Evolutionary conservation across 2,329 filamentous ascomycete genomes (phyloP).

Genomic region (Daldinia sp.): DNA sequence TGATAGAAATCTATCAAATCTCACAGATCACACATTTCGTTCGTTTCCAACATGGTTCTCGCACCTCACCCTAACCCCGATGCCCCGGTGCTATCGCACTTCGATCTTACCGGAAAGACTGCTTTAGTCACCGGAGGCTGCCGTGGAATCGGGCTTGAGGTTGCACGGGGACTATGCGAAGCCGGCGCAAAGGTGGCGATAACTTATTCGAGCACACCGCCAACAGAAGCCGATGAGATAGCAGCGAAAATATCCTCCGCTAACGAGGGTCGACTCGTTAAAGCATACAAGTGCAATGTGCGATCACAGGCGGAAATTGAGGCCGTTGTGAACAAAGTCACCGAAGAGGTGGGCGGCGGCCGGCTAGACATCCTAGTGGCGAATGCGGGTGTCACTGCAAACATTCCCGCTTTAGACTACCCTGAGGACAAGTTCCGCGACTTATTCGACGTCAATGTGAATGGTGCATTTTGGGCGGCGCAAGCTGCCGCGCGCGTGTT

Average conservation of each 20-base stretch:
- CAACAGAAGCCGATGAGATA: conserved; percentile 45
- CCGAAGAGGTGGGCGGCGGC: conserved; percentile 55
- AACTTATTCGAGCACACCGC: conserved; percentile 50
- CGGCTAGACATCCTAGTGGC: conserved; percentile 57
- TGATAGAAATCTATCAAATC: not conserved
- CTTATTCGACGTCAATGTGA: conserved; percentile 57
- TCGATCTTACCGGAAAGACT: conserved; percentile 49
- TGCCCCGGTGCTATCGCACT: conserved; percentile 51
- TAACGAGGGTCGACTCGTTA: conserved; percentile 44
- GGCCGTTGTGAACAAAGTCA: conserved; percentile 51
- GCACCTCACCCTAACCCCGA: conserved; percentile 49
- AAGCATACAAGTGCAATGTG: conserved; percentile 56
- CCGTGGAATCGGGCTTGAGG: conserved; percentile 51
- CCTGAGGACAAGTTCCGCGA: conserved; percentile 54
- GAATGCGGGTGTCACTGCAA: conserved; percentile 56
- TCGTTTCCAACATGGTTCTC: conserved; percentile 45
- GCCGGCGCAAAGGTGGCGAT: conserved; percentile 50
- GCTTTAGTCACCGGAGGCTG: conserved; percentile 50
- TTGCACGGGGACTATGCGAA: conserved; percentile 49
- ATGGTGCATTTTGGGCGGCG: conserved; percentile 59
- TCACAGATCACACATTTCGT: not conserved
- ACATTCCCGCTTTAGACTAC: conserved; percentile 56
- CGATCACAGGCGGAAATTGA: conserved; percentile 49
- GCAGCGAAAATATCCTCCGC: conserved; percentile 44
- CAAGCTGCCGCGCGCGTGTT: conserved; percentile 57